Evolutionary conservation across 768 basidiomycete species (phyloP).

Genomic region (Paxillus involutus): DNA sequence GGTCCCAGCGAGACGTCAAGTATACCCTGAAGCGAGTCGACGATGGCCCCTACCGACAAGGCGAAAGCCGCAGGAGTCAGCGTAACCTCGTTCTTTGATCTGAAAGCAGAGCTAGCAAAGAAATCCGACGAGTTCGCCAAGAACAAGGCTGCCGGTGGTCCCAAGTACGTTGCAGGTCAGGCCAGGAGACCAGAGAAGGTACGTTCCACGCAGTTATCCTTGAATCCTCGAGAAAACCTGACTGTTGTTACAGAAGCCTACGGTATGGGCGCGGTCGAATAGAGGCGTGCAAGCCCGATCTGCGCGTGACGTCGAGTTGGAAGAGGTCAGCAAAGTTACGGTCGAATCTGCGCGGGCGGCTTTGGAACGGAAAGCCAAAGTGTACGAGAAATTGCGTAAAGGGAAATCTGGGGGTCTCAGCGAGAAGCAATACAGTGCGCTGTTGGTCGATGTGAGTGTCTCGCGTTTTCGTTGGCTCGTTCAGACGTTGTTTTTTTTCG

Average conservation of each 20-base stretch:
- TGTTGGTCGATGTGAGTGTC: conserved; percentile 70
- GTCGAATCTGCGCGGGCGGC: conserved; percentile 70
- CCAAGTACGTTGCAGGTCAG: conserved; percentile 54
- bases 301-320: conserved; percentile 67
- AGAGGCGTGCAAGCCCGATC: conserved; percentile 69
- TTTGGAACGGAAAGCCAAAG: conserved; percentile 74
- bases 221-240: neutral
- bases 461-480: neutral
- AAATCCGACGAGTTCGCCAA: conserved; percentile 61
- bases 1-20: neutral
- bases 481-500: no score
- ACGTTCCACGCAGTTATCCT: conserved; percentile 1
- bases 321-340: conserved; percentile 66
- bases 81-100: conserved; percentile 77
- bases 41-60: conserved; percentile 51
- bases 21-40: conserved; percentile 5
- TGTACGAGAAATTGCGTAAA: conserved; percentile 76
- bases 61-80: conserved; percentile 70
- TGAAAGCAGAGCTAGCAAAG: conserved; percentile 58
- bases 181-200: conserved; percentile 75
- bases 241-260: conserved; percentile 56
- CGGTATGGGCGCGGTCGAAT: conserved; percentile 75
- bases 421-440: conserved; percentile 68
- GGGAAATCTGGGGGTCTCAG: conserved; percentile 78
- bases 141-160: conserved; percentile 58